Base-by-base conservation (phyloP, 1,284 basidiomycete species). In the Fomitopsis betulina region DNA sequence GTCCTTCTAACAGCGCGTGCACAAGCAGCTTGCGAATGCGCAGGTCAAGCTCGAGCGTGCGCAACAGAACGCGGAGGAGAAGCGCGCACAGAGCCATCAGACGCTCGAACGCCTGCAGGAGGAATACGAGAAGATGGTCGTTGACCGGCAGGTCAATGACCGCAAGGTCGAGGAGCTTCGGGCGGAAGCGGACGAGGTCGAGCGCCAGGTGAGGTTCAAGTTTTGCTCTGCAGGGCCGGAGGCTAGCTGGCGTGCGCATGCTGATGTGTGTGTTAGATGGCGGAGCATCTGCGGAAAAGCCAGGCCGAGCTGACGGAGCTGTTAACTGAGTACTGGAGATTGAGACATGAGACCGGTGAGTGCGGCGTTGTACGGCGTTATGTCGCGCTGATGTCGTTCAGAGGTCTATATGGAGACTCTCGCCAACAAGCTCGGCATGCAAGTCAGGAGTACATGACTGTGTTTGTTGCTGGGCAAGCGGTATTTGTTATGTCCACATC, bases 381-480 rank as follows among this genome's bases (percentile, higher is more conserved):
- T 27, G 37, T 58, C 5, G 27, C 35, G 25, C 54, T 42, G 37
- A 52, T 57, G 59, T 32, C 38, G 50, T 21, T 15, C 65, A 91
- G 89, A 90, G 69, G 80, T 90, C 1, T 91, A 90, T 65, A 91
- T 91, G 87, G 89, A 91, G 70, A 90, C 85, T 0, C 74, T 91
- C 17, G 86, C 88, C 3, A 87, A 88, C 70, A 81, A 82, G 61
- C 68, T 83, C 32, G 87, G 69, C 1, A 71, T 71, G 68, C 70
- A 69, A 32, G 70, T 71, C 19, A 65, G 65, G 37, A 69, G 66
- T 56, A 67, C 66, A 19, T 70, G 54, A 62, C 3, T 37, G 9
- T 2, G 35, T 15, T 37, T 12, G 35, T 37, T 15, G 35, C 35
- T 37, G 12, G 6, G n/a, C 32, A 12, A 6, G 5, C 12, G 12